Base-by-base conservation (phyloP, 805 yeast genomes). In the Cyberlindnera euphorbiiphila region DNA sequence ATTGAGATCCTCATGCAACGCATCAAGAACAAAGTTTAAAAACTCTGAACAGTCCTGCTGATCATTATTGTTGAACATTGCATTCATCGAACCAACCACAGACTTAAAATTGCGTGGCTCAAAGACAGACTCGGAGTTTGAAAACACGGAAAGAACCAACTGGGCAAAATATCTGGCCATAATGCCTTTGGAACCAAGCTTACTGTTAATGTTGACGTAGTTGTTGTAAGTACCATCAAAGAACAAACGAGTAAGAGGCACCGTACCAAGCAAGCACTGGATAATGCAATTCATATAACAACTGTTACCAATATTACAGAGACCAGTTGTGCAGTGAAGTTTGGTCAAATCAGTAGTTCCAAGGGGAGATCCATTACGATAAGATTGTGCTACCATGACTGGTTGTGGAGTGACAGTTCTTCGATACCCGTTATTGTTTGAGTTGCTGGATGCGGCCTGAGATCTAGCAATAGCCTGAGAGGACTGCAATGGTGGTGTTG, bases 31-130 rank as follows among this genome's bases (percentile, higher is more conserved):
- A 51, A 79, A 86, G 39, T 80, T 81, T 47, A 86, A 62, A 55
- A 86, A 86, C 51, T 86, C 96, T 37, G 83, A 81, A 49, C 93
- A 82, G 57, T 86, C 96, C 54, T 87, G 95, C 57, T 86, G 95
- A 37, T 83, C 85, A 47, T 55, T 62, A 8, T 81, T 79, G 13
- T 73, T 71, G 56, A 84, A 87, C 44, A 76, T 74, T 3, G 69
- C 59, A 25, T 87, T 81, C 25, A 85, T 59, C 1, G 80, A 68
- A 0, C 94, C 95, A 16, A 82, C 64, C 2, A 79, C 72, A 33
- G 68, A 67, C 54, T 85, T 85, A 57, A 89, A 82, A 14, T 72
- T 71, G 8, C 64, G 48, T 0, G 95, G 93, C 8, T 41, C 78
- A 68, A 21, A 80, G 67, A 32, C 67, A 69, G 1, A 67, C 51